phyloP scores from a whole-genome alignment of 352 stramenopile species.

The Phytopythium mirpurense region DNA sequence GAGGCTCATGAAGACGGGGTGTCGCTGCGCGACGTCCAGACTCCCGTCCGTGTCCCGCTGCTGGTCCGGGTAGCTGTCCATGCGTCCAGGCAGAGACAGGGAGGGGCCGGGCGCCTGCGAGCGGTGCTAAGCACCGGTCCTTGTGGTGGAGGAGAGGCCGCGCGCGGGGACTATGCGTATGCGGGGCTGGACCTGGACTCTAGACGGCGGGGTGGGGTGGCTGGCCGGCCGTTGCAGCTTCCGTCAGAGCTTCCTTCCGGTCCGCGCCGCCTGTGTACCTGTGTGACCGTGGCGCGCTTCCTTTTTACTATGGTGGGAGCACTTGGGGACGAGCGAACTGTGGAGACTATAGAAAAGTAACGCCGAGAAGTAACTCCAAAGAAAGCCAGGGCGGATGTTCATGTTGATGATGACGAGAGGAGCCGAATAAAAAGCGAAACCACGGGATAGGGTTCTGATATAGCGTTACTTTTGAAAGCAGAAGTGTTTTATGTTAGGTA shows the following conservation, averaged over 20 bases:
- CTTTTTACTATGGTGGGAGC: neutral
- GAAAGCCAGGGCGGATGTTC: slow-evolving; percentile 9
- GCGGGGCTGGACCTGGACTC: no score
- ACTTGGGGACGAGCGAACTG: neutral
- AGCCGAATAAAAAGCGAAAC: neutral
- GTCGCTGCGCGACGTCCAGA: slow-evolving; percentile 21
- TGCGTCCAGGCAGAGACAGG: neutral
- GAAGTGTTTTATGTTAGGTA: no score
- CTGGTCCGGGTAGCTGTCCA: slow-evolving; percentile 3
- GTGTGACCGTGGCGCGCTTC: no score
- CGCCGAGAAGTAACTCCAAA: slow-evolving; percentile 2
- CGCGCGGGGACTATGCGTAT: neutral
- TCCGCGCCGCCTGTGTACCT: slow-evolving; percentile 1
- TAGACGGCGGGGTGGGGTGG: no score
- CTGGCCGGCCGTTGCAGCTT: neutral
- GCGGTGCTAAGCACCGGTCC: neutral
- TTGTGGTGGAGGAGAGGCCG: no score
- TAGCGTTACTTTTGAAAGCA: neutral
- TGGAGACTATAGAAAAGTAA: neutral
- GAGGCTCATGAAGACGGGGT: slow-evolving; percentile 18
- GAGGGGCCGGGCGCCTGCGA: neutral
- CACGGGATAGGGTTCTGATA: no score
- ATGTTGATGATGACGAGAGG: no score
- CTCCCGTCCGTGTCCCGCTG: slow-evolving; percentile 6
- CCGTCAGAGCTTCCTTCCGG: neutral